phyloP scores from a whole-genome alignment of 495 filamentous ascomycete genomes.

The Durotheca rogersii region DNA sequence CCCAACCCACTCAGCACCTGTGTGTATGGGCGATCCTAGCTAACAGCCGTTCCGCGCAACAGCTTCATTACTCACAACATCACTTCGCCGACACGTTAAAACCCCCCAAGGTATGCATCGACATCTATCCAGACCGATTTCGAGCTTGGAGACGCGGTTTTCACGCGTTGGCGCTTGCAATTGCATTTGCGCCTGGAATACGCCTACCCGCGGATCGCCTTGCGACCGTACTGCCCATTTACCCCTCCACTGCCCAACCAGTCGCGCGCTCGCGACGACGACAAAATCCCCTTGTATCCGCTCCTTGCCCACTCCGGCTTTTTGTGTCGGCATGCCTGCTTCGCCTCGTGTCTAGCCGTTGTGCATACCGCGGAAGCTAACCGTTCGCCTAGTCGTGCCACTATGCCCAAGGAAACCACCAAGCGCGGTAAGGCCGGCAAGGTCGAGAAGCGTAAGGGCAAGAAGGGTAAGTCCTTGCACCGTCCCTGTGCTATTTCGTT shows the following conservation, averaged over 20 bases:
- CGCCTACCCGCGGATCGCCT: conserved; percentile 21
- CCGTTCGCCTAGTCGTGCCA: no score
- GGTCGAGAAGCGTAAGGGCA: conserved; percentile 46
- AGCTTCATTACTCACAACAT: conserved; percentile 32
- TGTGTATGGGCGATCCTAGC: conserved; percentile 23
- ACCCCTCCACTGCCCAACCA: conserved; percentile 23
- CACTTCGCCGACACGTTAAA: conserved; percentile 4
- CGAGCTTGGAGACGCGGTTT: conserved; percentile 39
- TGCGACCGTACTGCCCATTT: conserved; percentile 15
- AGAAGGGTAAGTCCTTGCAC: conserved; percentile 48
- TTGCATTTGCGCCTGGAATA: conserved; percentile 36
- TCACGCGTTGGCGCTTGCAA: conserved; percentile 37
- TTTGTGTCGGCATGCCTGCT: no score
- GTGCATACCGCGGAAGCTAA: no score
- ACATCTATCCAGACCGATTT: conserved; percentile 20
- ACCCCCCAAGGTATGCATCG: conserved; percentile 38
- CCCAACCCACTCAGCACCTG: conserved; percentile 13
- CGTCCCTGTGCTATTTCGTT: neutral
- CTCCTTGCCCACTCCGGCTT: no score
- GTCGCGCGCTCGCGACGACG: conserved; percentile 9
- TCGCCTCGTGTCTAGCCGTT: no score
- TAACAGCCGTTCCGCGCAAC: conserved; percentile 28
- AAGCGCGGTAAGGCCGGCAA: conserved; percentile 47
- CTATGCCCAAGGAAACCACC: conserved; percentile 51
- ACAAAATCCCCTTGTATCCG: neutral